Conservation (phyloP, 768 basidiomycete species). For the Rhodosporidiobolus sp. region DNA sequence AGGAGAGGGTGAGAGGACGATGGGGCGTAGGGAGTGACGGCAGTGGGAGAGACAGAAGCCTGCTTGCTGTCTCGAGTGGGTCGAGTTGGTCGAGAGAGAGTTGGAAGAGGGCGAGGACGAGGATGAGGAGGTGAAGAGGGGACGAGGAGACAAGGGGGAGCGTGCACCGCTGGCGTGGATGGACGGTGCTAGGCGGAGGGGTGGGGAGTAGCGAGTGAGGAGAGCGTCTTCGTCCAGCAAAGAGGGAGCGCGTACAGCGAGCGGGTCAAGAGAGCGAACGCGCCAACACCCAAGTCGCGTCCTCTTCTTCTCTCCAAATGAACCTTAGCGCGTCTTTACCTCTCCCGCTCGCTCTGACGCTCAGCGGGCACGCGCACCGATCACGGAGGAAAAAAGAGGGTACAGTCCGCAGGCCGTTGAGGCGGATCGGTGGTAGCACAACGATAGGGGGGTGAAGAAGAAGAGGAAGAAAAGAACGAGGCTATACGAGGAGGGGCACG, state of each 20-base stretch:
- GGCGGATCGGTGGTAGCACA: not conserved
- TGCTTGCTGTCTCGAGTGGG: too few relatives aligned
- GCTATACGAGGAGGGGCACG: not conserved
- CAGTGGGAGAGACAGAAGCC: too few relatives aligned
- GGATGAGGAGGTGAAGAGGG: not conserved
- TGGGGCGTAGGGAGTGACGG: too few relatives aligned
- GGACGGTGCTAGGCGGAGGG: not conserved
- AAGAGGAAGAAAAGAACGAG: not conserved
- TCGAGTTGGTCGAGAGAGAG: not conserved
- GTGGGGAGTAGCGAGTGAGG: not conserved
- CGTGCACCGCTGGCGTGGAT: not conserved
- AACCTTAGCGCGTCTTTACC: too few relatives aligned
- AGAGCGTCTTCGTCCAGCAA: not conserved
- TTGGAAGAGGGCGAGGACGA: too few relatives aligned
- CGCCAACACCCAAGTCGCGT: too few relatives aligned
- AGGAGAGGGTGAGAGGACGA: too few relatives aligned
- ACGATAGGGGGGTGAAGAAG: not conserved
- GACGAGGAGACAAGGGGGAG: not conserved
- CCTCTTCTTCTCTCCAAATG: too few relatives aligned
- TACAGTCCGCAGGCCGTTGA: constrained; percentile 1
- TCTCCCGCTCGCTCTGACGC: too few relatives aligned
- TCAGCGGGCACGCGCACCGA: too few relatives aligned
- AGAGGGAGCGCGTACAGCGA: not conserved
- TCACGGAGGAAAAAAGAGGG: not conserved
- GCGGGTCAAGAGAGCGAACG: too few relatives aligned